These are phyloP conservation scores for Boletus sp. DNA, from an alignment of 768 basidiomycete species.

Conservation along the genomic window DNA sequence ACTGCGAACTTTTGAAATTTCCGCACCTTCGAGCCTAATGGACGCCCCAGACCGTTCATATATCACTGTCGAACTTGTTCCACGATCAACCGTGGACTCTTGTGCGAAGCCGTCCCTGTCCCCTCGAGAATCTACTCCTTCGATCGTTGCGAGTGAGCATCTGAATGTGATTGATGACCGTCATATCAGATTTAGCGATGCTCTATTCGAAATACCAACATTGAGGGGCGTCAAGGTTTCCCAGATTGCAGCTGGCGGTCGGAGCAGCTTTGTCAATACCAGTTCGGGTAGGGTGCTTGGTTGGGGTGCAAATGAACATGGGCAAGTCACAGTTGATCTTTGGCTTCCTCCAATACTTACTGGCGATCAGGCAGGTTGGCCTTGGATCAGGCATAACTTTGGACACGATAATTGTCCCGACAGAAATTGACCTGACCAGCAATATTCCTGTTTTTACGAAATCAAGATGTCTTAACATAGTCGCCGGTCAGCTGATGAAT, in stretches of 20 bases:
- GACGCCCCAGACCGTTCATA: slow-evolving; percentile 24
- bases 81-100: slow-evolving; percentile 52
- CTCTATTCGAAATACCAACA: slow-evolving; percentile 73
- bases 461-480: slow-evolving; percentile 61
- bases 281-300: slow-evolving; percentile 70
- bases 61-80: slow-evolving; percentile 51
- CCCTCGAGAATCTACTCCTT: slow-evolving; percentile 24
- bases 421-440: slow-evolving; percentile 76
- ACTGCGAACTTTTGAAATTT: slow-evolving; percentile 58
- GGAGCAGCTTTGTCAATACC: slow-evolving; percentile 73
- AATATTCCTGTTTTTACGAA: slow-evolving; percentile 45
- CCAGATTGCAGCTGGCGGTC: slow-evolving; percentile 69
- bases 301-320: slow-evolving; percentile 88
- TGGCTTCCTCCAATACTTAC: background rate
- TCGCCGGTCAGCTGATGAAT: slow-evolving; percentile 47
- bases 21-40: slow-evolving; percentile 25
- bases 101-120: slow-evolving; percentile 45
- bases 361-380: slow-evolving; percentile 66
- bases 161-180: slow-evolving; percentile 31
- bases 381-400: slow-evolving; percentile 61
- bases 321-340: slow-evolving; percentile 40
- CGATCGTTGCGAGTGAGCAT: slow-evolving; percentile 25
- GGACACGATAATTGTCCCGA: slow-evolving; percentile 74
- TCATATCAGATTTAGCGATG: slow-evolving; percentile 62
- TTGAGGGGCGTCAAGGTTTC: slow-evolving; percentile 59